phyloP scores from a whole-genome alignment of 2,329 filamentous ascomycete genomes.

The Fusarium sp. region DNA sequence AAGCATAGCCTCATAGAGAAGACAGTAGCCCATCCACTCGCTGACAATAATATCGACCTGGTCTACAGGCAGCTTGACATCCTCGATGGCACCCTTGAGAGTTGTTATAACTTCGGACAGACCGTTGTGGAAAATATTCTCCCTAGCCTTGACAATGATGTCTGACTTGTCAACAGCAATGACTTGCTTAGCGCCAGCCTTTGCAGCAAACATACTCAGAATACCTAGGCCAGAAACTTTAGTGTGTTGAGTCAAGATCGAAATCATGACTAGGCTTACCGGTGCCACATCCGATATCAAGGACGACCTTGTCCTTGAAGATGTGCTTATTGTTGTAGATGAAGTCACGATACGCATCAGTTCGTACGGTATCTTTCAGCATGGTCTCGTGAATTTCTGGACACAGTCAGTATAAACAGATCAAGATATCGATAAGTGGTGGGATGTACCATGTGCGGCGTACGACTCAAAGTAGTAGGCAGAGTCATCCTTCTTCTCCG shows the following conservation, averaged over 20 bases:
- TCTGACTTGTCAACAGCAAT: constrained; percentile 92
- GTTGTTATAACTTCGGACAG: constrained; percentile 79
- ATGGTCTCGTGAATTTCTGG: constrained; percentile 93
- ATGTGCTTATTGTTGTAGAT: constrained; percentile 91
- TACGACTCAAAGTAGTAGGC: constrained; percentile 70
- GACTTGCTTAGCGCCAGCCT: constrained; percentile 85
- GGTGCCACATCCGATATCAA: constrained; percentile 90
- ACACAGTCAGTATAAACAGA: neutral
- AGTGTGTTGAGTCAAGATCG: constrained; percentile 3
- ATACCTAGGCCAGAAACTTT: constrained; percentile 64
- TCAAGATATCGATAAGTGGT: neutral
- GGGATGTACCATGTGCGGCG: constrained; percentile 63
- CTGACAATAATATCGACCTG: constrained; percentile 94
- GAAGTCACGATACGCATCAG: constrained; percentile 92
- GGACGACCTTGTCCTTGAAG: constrained; percentile 84
- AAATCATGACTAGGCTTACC: constrained; percentile 48
- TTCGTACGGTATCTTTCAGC: constrained; percentile 89
- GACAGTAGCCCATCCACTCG: constrained; percentile 97
- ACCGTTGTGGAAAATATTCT: constrained; percentile 85
- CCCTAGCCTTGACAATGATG: constrained; percentile 86
- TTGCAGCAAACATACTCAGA: constrained; percentile 92
- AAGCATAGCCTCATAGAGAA: constrained; percentile 96
- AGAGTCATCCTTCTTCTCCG: constrained; percentile 45
- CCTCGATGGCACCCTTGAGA: constrained; percentile 86
- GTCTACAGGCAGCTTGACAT: constrained; percentile 78